phyloP scores from a whole-genome alignment of 345 rosid species.

The Salix viminalis region DNA sequence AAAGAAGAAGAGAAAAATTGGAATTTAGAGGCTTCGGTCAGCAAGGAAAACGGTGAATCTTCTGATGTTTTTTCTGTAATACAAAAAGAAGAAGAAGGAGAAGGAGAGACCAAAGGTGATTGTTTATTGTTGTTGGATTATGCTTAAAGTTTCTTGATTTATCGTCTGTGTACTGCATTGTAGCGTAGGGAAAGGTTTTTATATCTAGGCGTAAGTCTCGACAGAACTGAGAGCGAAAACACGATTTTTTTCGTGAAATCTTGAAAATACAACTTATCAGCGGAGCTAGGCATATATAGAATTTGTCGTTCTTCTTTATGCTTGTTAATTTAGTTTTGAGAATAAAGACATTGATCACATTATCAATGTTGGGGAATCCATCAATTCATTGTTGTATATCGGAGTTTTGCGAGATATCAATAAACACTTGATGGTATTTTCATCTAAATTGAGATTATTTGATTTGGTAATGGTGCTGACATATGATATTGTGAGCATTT shows the following conservation, averaged over 20 bases:
- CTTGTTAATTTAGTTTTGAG: neutral
- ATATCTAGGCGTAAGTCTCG: neutral
- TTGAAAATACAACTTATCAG: neutral
- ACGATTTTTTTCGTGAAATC: neutral
- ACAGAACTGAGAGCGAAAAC: neutral
- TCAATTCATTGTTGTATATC: neutral
- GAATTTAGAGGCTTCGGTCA: too few relatives aligned
- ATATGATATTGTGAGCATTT: too few relatives aligned
- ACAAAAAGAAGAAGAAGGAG: too few relatives aligned
- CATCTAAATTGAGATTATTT: neutral
- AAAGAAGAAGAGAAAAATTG: too few relatives aligned
- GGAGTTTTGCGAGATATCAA: neutral
- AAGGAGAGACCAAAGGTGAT: too few relatives aligned
- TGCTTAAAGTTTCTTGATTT: neutral
- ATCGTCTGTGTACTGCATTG: neutral
- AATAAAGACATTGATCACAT: neutral
- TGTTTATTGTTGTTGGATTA: neutral
- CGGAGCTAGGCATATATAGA: neutral
- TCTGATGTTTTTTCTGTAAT: too few relatives aligned
- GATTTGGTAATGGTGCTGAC: neutral
- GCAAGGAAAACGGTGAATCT: too few relatives aligned
- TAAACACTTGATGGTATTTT: neutral
- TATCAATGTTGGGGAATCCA: neutral
- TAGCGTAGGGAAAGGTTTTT: neutral
- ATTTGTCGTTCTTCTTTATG: neutral